A percentile compares a stretch with the other conserved stretches of the same genome.
Conservation (phyloP, 1,284 basidiomycete genomes). For the Cryptococcus sp. region DNA sequence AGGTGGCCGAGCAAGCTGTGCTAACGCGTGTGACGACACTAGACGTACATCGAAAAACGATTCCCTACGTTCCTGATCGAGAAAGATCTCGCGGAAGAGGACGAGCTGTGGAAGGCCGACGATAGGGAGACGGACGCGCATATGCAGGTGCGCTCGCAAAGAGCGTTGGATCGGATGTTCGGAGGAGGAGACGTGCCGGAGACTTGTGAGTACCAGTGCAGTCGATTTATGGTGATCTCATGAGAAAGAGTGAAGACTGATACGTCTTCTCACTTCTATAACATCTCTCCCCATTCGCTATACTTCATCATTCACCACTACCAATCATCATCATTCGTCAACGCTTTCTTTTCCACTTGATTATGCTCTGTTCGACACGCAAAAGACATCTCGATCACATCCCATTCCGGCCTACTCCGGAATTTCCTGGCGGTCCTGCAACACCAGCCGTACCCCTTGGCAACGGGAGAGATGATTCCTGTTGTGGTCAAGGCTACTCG, state of each 20-base stretch:
- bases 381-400: conserved; percentile 54
- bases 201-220: conserved; percentile 56
- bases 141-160: conserved; percentile 60
- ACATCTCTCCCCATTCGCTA: neutral
- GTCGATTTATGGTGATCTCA: neutral
- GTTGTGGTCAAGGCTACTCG: conserved; percentile 51
- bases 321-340: too few relatives aligned
- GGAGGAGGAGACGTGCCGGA: conserved; percentile 52
- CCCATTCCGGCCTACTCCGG: conserved; percentile 54
- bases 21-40: conserved; percentile 2
- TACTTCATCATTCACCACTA: too few relatives aligned
- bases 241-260: neutral
- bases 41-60: conserved; percentile 59
- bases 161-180: conserved; percentile 68
- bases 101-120: conserved; percentile 67
- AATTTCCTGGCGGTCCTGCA: conserved; percentile 48
- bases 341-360: too few relatives aligned
- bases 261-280: neutral
- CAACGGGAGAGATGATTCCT: conserved; percentile 53
- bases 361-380: too few relatives aligned
- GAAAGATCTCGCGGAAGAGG: conserved; percentile 67
- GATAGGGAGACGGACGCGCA: conserved; percentile 66
- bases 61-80: conserved; percentile 71
- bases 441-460: conserved; percentile 48
- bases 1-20: neutral